Conservation (phyloP, 768 basidiomycete genomes). For the Amanita polypyramis region DNA sequence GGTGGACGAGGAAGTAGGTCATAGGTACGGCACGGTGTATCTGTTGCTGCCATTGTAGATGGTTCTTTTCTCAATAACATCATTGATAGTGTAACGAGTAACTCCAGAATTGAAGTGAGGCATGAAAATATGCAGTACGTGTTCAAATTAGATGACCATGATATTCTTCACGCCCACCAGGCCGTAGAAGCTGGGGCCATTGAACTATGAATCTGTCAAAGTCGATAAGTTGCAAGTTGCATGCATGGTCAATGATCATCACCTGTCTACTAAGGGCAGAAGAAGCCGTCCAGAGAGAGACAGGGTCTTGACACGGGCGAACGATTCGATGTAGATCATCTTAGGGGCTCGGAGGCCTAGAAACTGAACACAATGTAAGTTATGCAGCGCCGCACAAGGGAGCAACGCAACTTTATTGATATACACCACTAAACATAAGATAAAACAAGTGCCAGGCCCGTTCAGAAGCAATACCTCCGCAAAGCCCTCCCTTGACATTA, state of each 20-base stretch:
- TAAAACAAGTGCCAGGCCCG: slow-evolving; percentile 90
- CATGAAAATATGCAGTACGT: not conserved
- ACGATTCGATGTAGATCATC: slow-evolving; percentile 87
- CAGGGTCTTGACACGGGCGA: slow-evolving; percentile 74
- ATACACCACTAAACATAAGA: slow-evolving; percentile 62
- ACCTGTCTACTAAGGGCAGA: slow-evolving; percentile 75
- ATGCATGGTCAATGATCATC: slow-evolving; percentile 3
- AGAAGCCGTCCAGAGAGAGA: slow-evolving; percentile 82
- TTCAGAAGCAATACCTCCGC: slow-evolving; percentile 81
- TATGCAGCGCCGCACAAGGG: not conserved
- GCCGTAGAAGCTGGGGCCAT: slow-evolving; percentile 57
- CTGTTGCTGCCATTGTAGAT: slow-evolving; percentile 4
- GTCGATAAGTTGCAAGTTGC: not conserved
- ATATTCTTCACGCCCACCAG: slow-evolving; percentile 35
- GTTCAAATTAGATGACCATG: slow-evolving; percentile 57
- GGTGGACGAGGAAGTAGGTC: slow-evolving; percentile 56
- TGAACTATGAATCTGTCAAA: slow-evolving; percentile 72
- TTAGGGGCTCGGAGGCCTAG: slow-evolving; percentile 61
- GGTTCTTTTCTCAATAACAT: not conserved
- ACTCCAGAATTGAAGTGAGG: not conserved
- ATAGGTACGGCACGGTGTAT: not conserved
- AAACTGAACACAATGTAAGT: slow-evolving; percentile 37
- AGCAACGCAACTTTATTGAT: slow-evolving; percentile 52
- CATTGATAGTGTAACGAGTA: not conserved
- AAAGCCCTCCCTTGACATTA: slow-evolving; percentile 27